phyloP scores from a whole-genome alignment of 192 early-diverging fungal genomes.

The Coemansia sp. region DNA sequence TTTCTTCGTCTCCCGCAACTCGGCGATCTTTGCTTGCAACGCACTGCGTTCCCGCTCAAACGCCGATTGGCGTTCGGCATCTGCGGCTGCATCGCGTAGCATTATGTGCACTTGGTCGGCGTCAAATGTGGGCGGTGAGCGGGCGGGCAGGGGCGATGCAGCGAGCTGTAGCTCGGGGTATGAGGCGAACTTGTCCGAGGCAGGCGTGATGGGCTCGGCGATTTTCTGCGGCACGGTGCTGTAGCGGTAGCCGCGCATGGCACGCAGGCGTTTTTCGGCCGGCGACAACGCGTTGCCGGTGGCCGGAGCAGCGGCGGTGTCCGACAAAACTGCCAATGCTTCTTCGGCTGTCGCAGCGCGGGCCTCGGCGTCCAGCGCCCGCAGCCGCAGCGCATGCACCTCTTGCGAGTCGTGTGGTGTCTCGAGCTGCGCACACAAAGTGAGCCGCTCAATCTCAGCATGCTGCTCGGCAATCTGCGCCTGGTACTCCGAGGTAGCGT shows the following conservation, averaged over 20 bases:
- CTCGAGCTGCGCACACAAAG: neutral
- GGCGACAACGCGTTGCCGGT: slow-evolving; percentile 7
- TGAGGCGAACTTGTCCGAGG: slow-evolving; percentile 38
- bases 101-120: slow-evolving; percentile 35
- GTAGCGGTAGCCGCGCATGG: slow-evolving; percentile 40
- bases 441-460: neutral
- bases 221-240: slow-evolving; percentile 16
- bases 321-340: slow-evolving; percentile 20
- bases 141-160: slow-evolving; percentile 10
- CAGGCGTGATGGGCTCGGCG: neutral
- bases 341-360: slow-evolving; percentile 35
- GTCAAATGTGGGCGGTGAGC: slow-evolving; percentile 21
- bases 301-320: slow-evolving; percentile 10
- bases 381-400: slow-evolving; percentile 10
- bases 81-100: slow-evolving; percentile 32
- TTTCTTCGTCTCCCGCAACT: slow-evolving; percentile 29
- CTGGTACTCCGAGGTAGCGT: neutral
- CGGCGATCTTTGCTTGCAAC: slow-evolving; percentile 12
- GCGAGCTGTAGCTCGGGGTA: slow-evolving; percentile 46
- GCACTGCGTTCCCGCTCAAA: slow-evolving; percentile 20
- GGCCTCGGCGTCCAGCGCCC: slow-evolving; percentile 36
- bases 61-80: slow-evolving; percentile 19
- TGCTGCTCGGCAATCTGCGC: neutral
- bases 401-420: neutral
- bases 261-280: slow-evolving; percentile 34